These are phyloP conservation scores for Rasamsonia emersonii DNA, from an alignment of 2,329 filamentous ascomycete species.

Conservation along the genomic window DNA sequence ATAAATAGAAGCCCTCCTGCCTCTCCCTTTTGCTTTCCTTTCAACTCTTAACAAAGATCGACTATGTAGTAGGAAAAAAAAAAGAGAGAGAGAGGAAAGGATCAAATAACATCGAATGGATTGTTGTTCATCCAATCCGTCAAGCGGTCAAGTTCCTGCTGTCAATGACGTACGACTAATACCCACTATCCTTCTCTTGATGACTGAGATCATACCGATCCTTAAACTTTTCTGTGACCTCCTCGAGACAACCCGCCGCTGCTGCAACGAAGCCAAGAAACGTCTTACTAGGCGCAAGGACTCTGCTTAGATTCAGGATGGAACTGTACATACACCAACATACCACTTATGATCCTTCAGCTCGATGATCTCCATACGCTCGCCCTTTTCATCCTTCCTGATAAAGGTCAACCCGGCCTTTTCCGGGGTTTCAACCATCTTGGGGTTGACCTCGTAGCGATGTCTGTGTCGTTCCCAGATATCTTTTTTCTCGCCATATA, in stretches of 20 bases:
- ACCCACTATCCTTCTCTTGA: constrained; percentile 1
- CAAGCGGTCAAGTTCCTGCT: too few species aligned
- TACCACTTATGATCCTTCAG: constrained; percentile 76
- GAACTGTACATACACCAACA: constrained; percentile 76
- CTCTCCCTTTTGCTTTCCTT: too few species aligned
- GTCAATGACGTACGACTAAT: too few species aligned
- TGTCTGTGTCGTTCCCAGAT: constrained; percentile 74
- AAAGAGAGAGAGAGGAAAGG: too few species aligned
- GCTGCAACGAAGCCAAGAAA: constrained; percentile 83
- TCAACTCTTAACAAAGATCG: too few species aligned
- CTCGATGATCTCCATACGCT: constrained; percentile 77
- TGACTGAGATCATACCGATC: constrained; percentile 14
- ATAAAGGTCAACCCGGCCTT: constrained; percentile 64
- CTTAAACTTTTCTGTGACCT: constrained; percentile 22
- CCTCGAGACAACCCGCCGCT: constrained; percentile 56
- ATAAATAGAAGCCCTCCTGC: too few species aligned
- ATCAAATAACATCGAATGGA: too few species aligned
- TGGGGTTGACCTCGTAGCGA: constrained; percentile 82
- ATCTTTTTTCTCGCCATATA: constrained; percentile 55
- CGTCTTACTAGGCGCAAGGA: constrained; percentile 63
- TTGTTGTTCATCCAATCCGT: too few species aligned
- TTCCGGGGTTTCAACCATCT: constrained; percentile 60
- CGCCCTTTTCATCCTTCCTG: constrained; percentile 67
- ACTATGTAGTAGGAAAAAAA: too few species aligned
- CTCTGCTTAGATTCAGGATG: constrained; percentile 77